These are phyloP conservation scores for Claviceps spartinae DNA, from an alignment of 2,329 filamentous ascomycete species.

Conservation along the genomic window DNA sequence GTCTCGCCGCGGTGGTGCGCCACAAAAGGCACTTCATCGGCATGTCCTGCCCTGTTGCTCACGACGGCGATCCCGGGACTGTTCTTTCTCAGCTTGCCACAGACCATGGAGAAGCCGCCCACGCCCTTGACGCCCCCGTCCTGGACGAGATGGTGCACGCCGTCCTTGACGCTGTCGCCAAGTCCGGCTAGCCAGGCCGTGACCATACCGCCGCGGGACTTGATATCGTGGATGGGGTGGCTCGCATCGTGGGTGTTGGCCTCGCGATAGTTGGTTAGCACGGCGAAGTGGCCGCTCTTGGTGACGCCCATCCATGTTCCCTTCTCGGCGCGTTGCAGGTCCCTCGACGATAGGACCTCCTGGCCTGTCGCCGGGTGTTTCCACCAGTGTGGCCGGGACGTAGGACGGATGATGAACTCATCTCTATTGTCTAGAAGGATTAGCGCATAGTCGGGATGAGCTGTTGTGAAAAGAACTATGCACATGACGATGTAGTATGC, in stretches of 20 bases:
- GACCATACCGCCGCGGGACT: conserved; percentile 50
- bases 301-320: conserved; percentile 56
- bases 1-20: conserved; percentile 35
- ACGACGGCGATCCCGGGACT: conserved; percentile 17
- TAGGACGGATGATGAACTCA: conserved; percentile 53
- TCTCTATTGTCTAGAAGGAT: conserved; percentile 70
- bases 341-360: conserved; percentile 43
- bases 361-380: conserved; percentile 27
- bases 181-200: conserved; percentile 45
- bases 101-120: conserved; percentile 54
- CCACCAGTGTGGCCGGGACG: conserved; percentile 53
- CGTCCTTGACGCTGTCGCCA: conserved; percentile 31
- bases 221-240: conserved; percentile 39
- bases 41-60: conserved; percentile 15
- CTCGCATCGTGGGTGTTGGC: conserved; percentile 31
- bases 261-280: conserved; percentile 56
- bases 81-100: conserved; percentile 40
- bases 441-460: conserved; percentile 61
- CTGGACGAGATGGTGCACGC: conserved; percentile 38
- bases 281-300: conserved; percentile 43
- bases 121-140: conserved; percentile 43
- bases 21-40: conserved; percentile 44
- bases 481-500: conserved; percentile 42
- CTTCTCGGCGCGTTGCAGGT: conserved; percentile 46
- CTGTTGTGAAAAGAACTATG: conserved; percentile 62